A percentile compares a stretch with the other conserved stretches of the same genome.
These are phyloP conservation scores for Salix udensis DNA, from an alignment of 345 rosid species.

Conservation along the genomic window DNA sequence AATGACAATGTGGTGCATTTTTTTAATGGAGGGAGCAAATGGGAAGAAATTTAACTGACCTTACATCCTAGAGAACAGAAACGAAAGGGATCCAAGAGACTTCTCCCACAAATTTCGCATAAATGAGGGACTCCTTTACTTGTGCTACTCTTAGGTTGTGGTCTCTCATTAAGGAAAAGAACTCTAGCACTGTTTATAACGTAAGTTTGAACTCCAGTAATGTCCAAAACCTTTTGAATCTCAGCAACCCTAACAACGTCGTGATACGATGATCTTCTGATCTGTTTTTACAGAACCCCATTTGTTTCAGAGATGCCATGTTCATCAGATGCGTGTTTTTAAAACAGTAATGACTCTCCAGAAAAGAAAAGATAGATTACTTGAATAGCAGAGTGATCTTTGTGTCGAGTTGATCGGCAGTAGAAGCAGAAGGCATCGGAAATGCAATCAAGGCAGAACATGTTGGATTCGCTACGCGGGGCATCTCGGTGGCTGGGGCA, in stretches of 20 bases:
- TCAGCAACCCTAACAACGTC: slow-evolving; percentile 85
- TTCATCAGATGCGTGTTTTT: neutral
- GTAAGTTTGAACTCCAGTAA: slow-evolving; percentile 81
- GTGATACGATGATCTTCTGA: slow-evolving; percentile 85
- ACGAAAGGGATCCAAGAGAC: slow-evolving; percentile 74
- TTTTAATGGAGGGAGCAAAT: neutral
- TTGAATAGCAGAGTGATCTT: slow-evolving; percentile 78
- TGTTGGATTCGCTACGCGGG: slow-evolving; percentile 73
- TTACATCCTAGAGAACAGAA: slow-evolving; percentile 95
- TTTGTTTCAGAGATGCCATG: neutral
- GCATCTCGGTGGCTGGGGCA: slow-evolving; percentile 61
- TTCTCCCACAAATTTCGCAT: slow-evolving; percentile 80
- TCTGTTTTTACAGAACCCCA: slow-evolving; percentile 33
- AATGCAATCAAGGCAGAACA: slow-evolving; percentile 78
- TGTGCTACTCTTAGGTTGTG: slow-evolving; percentile 49
- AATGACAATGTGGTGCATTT: neutral
- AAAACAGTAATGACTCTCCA: neutral
- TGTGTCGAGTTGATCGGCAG: slow-evolving; percentile 75
- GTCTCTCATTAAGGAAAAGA: slow-evolving; percentile 78
- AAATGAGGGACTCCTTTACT: slow-evolving; percentile 52
- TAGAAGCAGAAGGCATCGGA: slow-evolving; percentile 68
- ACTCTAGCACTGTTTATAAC: slow-evolving; percentile 88
- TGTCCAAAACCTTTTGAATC: slow-evolving; percentile 68
- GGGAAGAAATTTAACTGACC: slow-evolving; percentile 29
- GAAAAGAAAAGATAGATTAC: slow-evolving; percentile 16